Evolutionary conservation across 1,284 basidiomycete species (phyloP).

Genomic region (Trametes versicolor): DNA sequence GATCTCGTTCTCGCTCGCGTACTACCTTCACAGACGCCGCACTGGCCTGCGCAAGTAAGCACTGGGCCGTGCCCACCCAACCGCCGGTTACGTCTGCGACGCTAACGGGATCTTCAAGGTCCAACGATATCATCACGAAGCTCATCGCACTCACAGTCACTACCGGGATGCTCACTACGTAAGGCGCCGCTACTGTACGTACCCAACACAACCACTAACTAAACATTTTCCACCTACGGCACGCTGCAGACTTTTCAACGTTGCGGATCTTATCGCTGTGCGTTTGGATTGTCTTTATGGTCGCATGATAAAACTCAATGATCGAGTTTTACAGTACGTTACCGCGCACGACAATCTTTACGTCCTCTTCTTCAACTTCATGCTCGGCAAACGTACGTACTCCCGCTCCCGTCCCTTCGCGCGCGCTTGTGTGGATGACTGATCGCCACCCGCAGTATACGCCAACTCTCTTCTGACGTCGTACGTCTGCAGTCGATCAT

Average conservation of each 20-base stretch:
- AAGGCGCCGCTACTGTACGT: not conserved
- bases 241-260: not conserved
- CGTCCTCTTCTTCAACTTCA: constrained; percentile 19
- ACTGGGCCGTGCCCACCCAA: too few relatives aligned
- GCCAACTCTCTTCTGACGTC: constrained; percentile 14
- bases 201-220: too few relatives aligned
- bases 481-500: constrained; percentile 1
- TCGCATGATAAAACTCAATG: not conserved
- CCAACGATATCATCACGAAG: constrained; percentile 19
- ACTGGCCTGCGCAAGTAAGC: constrained; percentile 14
- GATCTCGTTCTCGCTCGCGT: constrained; percentile 13
- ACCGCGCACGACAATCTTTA: constrained; percentile 5
- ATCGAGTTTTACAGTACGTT: not conserved
- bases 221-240: too few relatives aligned
- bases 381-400: constrained; percentile 15
- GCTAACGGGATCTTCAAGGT: not conserved
- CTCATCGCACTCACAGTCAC: constrained; percentile 15
- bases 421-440: not conserved
- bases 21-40: constrained; percentile 13
- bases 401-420: too few relatives aligned
- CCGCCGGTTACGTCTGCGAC: not conserved
- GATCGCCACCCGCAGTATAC: constrained; percentile 2
- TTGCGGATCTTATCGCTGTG: constrained; percentile 7
- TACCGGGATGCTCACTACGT: constrained; percentile 21
- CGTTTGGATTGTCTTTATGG: not conserved